phyloP scores from a whole-genome alignment of 176 grass and related monocot species.

The Oryza glumipatula region DNA sequence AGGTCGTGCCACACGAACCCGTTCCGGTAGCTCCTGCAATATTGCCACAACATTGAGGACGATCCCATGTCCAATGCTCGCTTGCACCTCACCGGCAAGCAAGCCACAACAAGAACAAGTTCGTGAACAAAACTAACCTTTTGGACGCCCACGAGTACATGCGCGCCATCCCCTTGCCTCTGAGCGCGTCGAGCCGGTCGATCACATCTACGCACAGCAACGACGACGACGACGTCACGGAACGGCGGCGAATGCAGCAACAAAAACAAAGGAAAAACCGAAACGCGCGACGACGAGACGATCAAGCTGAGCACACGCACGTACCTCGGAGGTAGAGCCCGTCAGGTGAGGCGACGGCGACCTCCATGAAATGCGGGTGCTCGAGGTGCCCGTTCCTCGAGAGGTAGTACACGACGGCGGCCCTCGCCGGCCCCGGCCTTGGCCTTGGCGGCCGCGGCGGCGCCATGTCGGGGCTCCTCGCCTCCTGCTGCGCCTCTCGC shows the following conservation, averaged over 20 bases:
- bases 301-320: no score
- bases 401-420: constrained; percentile 86
- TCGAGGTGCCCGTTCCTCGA: constrained; percentile 79
- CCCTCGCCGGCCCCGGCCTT: constrained; percentile 43
- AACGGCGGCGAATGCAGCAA: neutral
- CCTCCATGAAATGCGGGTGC: constrained; percentile 96
- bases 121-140: constrained; percentile 46
- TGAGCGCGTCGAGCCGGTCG: constrained; percentile 67
- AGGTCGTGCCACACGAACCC: constrained; percentile 98
- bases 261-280: neutral
- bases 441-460: constrained; percentile 37
- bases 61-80: neutral
- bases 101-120: no score
- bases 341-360: constrained; percentile 50
- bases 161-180: constrained; percentile 75
- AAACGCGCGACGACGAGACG: neutral
- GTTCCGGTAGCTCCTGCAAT: constrained; percentile 83
- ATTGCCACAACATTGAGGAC: neutral
- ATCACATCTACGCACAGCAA: constrained; percentile 59
- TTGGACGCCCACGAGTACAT: constrained; percentile 92
- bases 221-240: neutral
- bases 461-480: constrained; percentile 53
- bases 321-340: constrained; percentile 91
- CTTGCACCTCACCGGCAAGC: neutral
- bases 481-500: constrained; percentile 48